Evolutionary conservation across 2,329 filamentous ascomycete species (phyloP).

Genomic region (Sordariomycetes sp.): DNA sequence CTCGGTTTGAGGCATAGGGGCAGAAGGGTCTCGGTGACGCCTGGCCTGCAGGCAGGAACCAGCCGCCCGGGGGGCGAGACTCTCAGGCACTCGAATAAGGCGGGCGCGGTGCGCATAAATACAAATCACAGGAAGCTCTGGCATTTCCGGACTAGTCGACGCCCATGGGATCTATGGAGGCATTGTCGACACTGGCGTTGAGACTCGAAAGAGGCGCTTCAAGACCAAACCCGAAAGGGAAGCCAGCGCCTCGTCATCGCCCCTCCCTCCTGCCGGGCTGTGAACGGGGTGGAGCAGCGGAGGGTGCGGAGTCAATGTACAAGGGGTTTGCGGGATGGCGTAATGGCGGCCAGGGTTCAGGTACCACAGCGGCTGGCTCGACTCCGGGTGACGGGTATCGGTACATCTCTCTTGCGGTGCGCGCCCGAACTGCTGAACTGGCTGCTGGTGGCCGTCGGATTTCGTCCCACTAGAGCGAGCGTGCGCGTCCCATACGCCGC

Average conservation of each 20-base stretch:
- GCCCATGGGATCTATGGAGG: not conserved
- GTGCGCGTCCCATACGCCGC: not conserved
- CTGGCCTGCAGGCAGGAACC: not conserved
- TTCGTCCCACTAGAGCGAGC: not conserved
- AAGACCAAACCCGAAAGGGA: not conserved
- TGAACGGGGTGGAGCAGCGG: not conserved
- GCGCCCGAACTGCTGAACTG: not conserved
- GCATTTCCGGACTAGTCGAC: not conserved
- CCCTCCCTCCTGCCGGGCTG: not conserved
- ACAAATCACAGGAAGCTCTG: not conserved
- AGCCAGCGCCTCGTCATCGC: conserved; percentile 6
- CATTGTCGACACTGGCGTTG: not conserved
- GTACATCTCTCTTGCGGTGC: not conserved
- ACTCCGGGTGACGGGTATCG: not conserved
- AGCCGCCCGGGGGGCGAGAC: no score
- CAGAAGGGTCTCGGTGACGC: not conserved
- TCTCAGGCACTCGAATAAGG: not conserved
- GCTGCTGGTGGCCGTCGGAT: not conserved
- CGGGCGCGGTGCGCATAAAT: not conserved
- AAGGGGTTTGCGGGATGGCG: not conserved
- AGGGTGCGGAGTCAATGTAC: not conserved
- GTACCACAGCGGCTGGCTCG: not conserved
- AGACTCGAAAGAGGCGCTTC: not conserved
- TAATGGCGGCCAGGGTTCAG: not conserved
- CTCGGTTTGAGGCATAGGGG: no score